A percentile compares a stretch with the other conserved stretches of the same genome.
phyloP scores from a whole-genome alignment of 164 flowering plant species.

The Dillenia turbinata region DNA sequence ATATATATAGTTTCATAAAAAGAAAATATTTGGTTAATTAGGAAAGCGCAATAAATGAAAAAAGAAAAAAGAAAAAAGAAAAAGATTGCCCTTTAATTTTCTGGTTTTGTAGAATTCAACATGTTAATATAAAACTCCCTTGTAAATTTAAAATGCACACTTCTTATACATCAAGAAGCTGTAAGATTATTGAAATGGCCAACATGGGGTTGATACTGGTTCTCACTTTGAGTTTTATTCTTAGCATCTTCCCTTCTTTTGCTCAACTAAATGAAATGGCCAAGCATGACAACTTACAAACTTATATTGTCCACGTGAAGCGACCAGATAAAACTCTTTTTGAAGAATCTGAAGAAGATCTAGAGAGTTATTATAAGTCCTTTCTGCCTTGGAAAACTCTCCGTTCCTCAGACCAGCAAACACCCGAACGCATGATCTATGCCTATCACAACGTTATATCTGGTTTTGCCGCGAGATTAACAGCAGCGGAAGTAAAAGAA shows the following conservation, averaged over 20 bases:
- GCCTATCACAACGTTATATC: slow-evolving; percentile 9
- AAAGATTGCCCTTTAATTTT: too few relatives aligned
- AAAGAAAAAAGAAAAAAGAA: too few relatives aligned
- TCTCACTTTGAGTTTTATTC: too few relatives aligned
- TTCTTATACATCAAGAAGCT: too few relatives aligned
- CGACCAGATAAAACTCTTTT: slow-evolving; percentile 7
- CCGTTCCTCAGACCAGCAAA: not conserved
- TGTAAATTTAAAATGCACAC: too few relatives aligned
- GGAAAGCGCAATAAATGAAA: too few relatives aligned
- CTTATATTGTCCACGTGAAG: slow-evolving; percentile 23
- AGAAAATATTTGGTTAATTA: too few relatives aligned
- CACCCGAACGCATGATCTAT: not conserved
- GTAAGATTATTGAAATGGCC: too few relatives aligned
- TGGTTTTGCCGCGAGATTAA: slow-evolving; percentile 33
- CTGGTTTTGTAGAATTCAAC: too few relatives aligned
- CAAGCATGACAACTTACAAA: slow-evolving; percentile 2
- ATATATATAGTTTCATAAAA: too few relatives aligned
- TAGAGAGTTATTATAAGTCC: slow-evolving; percentile 19
- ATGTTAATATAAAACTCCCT: too few relatives aligned
- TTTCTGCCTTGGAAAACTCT: slow-evolving; percentile 13
- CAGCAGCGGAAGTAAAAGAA: slow-evolving; percentile 23
- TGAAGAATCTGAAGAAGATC: not conserved
- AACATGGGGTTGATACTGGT: too few relatives aligned
- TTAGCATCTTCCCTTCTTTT: not conserved
- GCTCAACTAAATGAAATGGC: not conserved